These are phyloP conservation scores for Colletotrichum euphorbiae DNA, from an alignment of 2,329 filamentous ascomycete genomes.

Conservation along the genomic window DNA sequence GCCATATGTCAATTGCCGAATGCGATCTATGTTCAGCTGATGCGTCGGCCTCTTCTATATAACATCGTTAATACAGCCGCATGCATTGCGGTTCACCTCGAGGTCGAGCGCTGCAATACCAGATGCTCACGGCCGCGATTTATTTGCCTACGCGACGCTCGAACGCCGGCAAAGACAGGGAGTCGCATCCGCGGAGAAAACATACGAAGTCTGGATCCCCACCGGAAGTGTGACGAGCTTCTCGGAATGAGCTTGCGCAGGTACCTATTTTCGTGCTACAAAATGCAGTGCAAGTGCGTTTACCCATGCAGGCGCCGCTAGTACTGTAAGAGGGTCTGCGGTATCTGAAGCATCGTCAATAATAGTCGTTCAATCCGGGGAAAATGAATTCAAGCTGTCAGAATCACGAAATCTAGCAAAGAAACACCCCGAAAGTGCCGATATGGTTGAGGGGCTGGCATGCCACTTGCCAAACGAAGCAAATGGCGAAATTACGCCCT, in stretches of 20 bases:
- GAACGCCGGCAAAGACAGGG: neutral
- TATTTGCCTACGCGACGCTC: neutral
- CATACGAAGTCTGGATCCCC: neutral
- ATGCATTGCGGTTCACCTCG: conserved; percentile 1
- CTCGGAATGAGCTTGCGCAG: conserved; percentile 22
- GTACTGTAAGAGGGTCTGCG: neutral
- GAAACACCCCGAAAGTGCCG: conserved; percentile 27
- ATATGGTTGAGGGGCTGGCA: conserved; percentile 12
- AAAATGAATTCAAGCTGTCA: neutral
- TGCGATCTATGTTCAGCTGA: neutral
- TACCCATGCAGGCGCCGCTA: neutral
- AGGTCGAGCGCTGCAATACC: neutral
- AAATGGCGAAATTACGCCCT: conserved; percentile 30
- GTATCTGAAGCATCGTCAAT: conserved; percentile 1
- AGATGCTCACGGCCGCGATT: neutral
- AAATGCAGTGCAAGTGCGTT: conserved; percentile 15
- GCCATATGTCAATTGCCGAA: neutral
- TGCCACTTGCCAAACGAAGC: conserved; percentile 21
- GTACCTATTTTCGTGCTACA: conserved; percentile 4
- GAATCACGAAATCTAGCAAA: conserved; percentile 8
- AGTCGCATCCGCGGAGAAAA: conserved; percentile 2
- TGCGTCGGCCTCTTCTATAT: neutral
- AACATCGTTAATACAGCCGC: neutral
- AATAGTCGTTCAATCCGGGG: neutral
- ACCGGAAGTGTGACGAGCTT: neutral